Evolutionary conservation across 352 stramenopile species (phyloP).

Genomic region (Globisporangium sylvaticum): DNA sequence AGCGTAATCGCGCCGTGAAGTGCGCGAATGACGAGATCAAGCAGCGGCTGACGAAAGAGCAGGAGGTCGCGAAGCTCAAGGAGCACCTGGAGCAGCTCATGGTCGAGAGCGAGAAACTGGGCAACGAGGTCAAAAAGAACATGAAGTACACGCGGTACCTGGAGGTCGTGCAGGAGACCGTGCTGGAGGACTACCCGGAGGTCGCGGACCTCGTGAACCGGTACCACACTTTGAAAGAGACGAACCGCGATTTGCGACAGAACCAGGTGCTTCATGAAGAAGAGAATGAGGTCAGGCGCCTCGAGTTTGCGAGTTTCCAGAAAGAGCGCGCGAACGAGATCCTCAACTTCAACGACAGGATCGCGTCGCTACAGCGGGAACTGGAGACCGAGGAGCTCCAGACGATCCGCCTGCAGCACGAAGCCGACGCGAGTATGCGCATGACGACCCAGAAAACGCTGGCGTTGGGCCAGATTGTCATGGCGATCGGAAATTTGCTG

Average conservation of each 20-base stretch:
- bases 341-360: constrained; percentile 90
- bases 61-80: constrained; percentile 74
- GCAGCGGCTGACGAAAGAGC: constrained; percentile 86
- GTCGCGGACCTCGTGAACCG: constrained; percentile 90
- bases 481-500: constrained; percentile 83
- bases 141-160: constrained; percentile 88
- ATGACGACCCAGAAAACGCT: constrained; percentile 89
- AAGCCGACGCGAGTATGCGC: constrained; percentile 85
- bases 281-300: constrained; percentile 81
- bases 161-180: constrained; percentile 85
- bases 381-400: constrained; percentile 68
- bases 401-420: constrained; percentile 79
- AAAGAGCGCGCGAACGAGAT: constrained; percentile 91
- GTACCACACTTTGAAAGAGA: constrained; percentile 90
- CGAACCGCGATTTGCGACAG: constrained; percentile 76
- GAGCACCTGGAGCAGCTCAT: constrained; percentile 63
- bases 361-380: constrained; percentile 80
- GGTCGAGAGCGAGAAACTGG: constrained; percentile 62
- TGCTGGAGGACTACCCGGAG: constrained; percentile 91
- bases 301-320: constrained; percentile 81
- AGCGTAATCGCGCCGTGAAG: constrained; percentile 91
- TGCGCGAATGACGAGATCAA: constrained; percentile 91
- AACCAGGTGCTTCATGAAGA: constrained; percentile 81
- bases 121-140: constrained; percentile 67
- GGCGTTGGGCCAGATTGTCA: constrained; percentile 88